Conservation (phyloP, 495 filamentous ascomycete genomes). For the Viridothelium virens region DNA sequence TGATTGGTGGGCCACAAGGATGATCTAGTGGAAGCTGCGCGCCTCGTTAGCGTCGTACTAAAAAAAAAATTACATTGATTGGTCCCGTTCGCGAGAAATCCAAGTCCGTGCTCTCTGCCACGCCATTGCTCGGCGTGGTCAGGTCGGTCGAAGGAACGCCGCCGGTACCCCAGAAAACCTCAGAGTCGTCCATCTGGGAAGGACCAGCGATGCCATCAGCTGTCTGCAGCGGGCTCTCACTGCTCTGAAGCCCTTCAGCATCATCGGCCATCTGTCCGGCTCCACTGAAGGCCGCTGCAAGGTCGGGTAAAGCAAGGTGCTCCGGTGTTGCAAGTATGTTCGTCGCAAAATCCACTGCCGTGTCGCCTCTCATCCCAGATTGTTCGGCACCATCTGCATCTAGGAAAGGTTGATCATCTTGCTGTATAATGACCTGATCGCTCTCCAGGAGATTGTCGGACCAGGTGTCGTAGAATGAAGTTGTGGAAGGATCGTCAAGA, state of each 20-base stretch:
- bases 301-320: neutral
- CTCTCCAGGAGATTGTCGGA: neutral
- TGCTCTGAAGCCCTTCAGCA: neutral
- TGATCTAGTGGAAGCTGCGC: too few species aligned
- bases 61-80: constrained; percentile 20
- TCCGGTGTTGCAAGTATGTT: neutral
- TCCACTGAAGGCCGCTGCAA: neutral
- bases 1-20: too few species aligned
- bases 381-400: neutral
- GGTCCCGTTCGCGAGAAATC: neutral
- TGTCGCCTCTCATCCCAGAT: neutral
- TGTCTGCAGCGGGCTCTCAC: neutral
- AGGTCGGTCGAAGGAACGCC: neutral
- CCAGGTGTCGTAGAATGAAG: neutral
- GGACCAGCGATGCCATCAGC: neutral
- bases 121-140: neutral
- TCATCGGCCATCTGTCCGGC: neutral
- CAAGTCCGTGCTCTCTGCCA: neutral
- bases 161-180: neutral
- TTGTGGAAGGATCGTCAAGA: neutral
- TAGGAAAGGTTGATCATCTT: neutral
- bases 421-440: neutral
- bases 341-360: neutral
- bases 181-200: neutral
- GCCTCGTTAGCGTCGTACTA: constrained; percentile 17